Evolutionary conservation across 805 yeast species (phyloP).

Genomic region (Candida sanyiensis): DNA sequence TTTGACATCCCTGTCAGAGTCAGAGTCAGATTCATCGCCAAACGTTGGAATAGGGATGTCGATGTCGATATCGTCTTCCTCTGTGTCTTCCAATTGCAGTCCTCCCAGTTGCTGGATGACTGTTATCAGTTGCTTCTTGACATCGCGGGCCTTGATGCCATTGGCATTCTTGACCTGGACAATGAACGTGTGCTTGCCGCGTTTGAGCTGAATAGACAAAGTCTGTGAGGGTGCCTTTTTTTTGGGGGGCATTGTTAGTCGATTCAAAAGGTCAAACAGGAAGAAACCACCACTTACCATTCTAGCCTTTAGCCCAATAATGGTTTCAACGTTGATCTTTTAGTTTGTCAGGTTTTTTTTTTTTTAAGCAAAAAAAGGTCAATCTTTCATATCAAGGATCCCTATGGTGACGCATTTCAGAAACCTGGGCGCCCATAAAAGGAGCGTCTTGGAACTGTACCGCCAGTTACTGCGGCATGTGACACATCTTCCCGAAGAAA

Average conservation of each 20-base stretch:
- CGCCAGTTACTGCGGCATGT: slow-evolving; percentile 28
- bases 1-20: slow-evolving; percentile 25
- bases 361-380: not conserved
- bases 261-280: no score
- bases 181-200: slow-evolving; percentile 32
- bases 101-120: slow-evolving; percentile 48
- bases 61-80: slow-evolving; percentile 24
- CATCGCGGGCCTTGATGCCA: slow-evolving; percentile 16
- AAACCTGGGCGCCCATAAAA: slow-evolving; percentile 24
- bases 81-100: slow-evolving; percentile 19
- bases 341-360: not conserved
- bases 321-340: slow-evolving; percentile 2
- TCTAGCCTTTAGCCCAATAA: no score
- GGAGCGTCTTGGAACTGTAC: slow-evolving; percentile 27
- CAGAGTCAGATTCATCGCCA: slow-evolving; percentile 24
- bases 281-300: slow-evolving; percentile 10
- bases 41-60: slow-evolving; percentile 37
- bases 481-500: slow-evolving; percentile 6
- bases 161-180: slow-evolving; percentile 17
- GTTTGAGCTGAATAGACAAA: slow-evolving; percentile 25
- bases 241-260: no score
- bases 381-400: not conserved
- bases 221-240: slow-evolving; percentile 9
- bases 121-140: slow-evolving; percentile 29
- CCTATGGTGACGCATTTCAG: slow-evolving; percentile 29